phyloP scores from a whole-genome alignment of 495 filamentous ascomycete genomes.

The Penicillium soppii region DNA sequence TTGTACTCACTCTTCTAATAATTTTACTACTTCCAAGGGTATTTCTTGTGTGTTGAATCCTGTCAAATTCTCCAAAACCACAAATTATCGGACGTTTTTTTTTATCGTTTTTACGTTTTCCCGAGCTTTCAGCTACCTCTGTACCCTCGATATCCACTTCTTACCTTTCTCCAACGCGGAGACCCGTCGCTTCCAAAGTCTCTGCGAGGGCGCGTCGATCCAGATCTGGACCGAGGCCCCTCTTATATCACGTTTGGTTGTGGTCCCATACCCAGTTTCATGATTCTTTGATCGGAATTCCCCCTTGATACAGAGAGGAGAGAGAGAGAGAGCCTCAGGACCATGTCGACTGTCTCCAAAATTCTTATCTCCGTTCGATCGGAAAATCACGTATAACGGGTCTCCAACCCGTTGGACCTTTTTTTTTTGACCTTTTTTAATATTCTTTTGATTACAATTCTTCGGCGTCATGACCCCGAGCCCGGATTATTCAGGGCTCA shows the following conservation, averaged over 20 bases:
- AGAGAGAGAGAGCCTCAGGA: conserved; percentile 13
- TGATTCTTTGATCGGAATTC: conserved; percentile 7
- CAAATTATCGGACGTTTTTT: too few relatives aligned
- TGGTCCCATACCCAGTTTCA: conserved; percentile 1
- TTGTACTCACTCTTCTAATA: too few relatives aligned
- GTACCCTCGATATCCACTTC: conserved; percentile 1
- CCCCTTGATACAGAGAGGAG: conserved; percentile 2
- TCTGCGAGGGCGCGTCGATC: conserved; percentile 13
- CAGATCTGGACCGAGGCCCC: conserved; percentile 28
- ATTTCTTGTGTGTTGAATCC: too few relatives aligned
- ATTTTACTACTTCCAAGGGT: too few relatives aligned
- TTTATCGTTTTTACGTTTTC: too few relatives aligned
- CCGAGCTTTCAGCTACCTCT: too few relatives aligned
- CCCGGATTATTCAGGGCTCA: conserved; percentile 16
- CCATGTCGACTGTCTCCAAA: conserved; percentile 23
- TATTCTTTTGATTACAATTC: background rate
- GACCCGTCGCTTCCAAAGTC: conserved; percentile 25
- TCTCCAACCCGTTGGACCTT: conserved; percentile 20
- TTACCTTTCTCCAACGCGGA: background rate
- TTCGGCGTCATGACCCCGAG: conserved; percentile 20
- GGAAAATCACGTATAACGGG: conserved; percentile 7
- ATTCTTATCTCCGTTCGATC: conserved; percentile 7
- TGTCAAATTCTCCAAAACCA: too few relatives aligned
- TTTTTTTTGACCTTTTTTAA: conserved; percentile 1
- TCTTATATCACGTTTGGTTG: conserved; percentile 1